phyloP scores from a whole-genome alignment of 495 filamentous ascomycete species.

The Neurospora cerealis region DNA sequence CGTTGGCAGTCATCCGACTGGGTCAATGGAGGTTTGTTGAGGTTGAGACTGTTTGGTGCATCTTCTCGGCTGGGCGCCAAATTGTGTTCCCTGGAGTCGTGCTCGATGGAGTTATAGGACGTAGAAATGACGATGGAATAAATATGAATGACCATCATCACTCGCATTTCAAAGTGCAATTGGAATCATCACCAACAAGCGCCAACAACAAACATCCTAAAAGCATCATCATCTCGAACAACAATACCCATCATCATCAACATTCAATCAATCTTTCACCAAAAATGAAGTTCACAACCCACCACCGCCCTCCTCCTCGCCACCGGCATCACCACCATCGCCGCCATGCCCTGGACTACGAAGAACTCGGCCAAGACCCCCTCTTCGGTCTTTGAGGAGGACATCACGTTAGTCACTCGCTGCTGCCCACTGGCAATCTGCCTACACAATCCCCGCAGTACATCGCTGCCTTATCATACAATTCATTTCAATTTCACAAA shows the following conservation, averaged over 20 bases:
- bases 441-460: background rate
- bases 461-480: background rate
- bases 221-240: background rate
- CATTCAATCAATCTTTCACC: background rate
- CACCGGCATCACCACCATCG: background rate
- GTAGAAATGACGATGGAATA: too few species aligned
- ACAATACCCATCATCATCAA: background rate
- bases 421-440: background rate
- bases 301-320: background rate
- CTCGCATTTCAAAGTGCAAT: background rate
- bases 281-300: background rate
- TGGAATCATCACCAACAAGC: background rate
- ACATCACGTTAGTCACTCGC: background rate
- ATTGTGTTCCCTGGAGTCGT: too few species aligned
- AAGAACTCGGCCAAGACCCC: background rate
- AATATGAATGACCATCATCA: background rate
- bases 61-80: background rate
- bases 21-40: background rate
- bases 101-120: too few species aligned
- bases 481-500: background rate
- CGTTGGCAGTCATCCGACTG: background rate
- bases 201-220: background rate
- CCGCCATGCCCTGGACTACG: background rate
- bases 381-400: background rate
- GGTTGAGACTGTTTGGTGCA: background rate